A percentile compares a stretch with the other conserved stretches of the same genome.
Conservation (phyloP, 768 basidiomycete genomes). For the Phlebiopsis gigantea region DNA sequence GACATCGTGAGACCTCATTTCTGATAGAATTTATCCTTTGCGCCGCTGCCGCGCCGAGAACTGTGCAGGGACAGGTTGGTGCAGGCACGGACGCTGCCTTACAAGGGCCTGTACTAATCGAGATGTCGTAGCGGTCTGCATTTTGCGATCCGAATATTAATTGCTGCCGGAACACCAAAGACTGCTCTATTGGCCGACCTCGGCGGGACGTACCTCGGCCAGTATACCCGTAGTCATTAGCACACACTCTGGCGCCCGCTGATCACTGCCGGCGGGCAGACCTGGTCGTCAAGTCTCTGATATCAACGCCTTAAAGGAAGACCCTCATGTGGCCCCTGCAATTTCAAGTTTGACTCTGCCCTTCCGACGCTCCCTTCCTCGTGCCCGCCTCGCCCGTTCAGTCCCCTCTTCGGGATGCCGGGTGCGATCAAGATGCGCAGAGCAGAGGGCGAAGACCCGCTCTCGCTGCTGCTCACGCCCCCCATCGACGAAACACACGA, state of each 20-base stretch:
- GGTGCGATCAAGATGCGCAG: neutral
- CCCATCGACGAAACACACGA: slow-evolving; percentile 51
- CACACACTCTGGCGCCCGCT: neutral
- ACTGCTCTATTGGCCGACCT: neutral
- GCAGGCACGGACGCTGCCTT: neutral
- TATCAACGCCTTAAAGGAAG: neutral
- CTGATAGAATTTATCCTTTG: neutral
- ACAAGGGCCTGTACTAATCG: too few species aligned
- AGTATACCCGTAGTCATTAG: neutral
- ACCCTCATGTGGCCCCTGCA: neutral
- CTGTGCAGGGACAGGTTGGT: neutral
- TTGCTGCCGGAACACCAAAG: too few species aligned
- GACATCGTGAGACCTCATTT: neutral
- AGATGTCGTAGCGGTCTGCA: too few species aligned
- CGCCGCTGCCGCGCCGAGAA: neutral
- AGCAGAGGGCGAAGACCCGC: slow-evolving; percentile 43
- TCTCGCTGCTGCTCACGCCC: slow-evolving; percentile 49
- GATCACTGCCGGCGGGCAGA: neutral
- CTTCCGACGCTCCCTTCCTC: neutral
- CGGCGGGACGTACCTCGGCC: neutral
- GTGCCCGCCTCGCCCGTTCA: neutral
- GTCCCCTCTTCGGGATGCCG: neutral
- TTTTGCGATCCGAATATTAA: neutral
- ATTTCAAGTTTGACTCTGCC: neutral
- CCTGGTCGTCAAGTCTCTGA: neutral